Base-by-base conservation (phyloP, 2,329 filamentous ascomycete genomes). In the Cercospora citrullina region DNA sequence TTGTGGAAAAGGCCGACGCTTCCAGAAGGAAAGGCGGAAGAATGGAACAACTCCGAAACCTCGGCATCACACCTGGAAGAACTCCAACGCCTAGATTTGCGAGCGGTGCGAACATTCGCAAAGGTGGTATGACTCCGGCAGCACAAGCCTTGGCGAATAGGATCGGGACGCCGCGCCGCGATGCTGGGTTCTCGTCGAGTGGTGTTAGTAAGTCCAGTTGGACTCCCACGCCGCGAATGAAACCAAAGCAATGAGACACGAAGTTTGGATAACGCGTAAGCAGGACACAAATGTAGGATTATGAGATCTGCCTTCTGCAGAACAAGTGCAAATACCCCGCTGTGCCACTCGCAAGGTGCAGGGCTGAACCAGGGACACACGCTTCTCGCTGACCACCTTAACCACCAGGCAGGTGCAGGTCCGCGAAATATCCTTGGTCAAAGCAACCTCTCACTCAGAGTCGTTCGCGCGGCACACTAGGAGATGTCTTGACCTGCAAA, bases 1-100 rank as follows among this genome's bases (percentile, higher is more conserved):
- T 97, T 86, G 93, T 97, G 2, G 94, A 97, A 69, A 88, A 88
- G 62, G 91, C 92, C 23, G 87, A 91, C 12, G 88, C 88, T 74
- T 90, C 86, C 2, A 94, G 93, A 77, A 87, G 90, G 60, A 26
- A 84, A 87, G 70, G 87, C 85, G 4, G 89, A 86, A 67, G 72
- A 81, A 63, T 77, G 57, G 60, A 77, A 70, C 16, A 74, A 55
- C 68, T 79, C 60, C 69, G 71, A 63, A 72, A 69, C 36, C 72
- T 79, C n/a, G 77, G 79, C 48, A 81, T 82, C 36, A 77, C 75
- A 67, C 73, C 75, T 12, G 84, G 87, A 33, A 80, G 81, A 67
- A 88, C 87, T 2, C 89, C 89, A 0, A 86, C 89, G n/a, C 90
- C 91, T 8, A 87, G 85, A 72, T 92, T 91, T 69, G 87, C 89